Conservation (phyloP, 2,329 filamentous ascomycete genomes). For the Colletotrichum sp. region DNA sequence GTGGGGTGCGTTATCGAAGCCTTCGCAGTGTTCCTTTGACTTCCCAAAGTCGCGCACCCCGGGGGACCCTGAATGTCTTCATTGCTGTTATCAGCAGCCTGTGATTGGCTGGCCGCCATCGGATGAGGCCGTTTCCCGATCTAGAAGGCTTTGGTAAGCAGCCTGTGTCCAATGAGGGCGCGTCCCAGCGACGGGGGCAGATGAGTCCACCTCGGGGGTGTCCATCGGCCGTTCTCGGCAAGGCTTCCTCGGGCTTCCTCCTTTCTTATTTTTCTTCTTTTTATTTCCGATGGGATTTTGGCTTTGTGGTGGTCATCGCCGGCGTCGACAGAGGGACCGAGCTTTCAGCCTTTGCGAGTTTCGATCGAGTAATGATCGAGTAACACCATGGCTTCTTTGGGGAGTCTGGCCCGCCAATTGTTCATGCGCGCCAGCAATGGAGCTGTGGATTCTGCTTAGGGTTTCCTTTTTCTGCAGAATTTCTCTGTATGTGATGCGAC, state of each 20-base stretch:
- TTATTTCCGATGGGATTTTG: neutral
- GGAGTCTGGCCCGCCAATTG: neutral
- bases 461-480: neutral
- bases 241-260: neutral
- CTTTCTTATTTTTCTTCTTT: neutral
- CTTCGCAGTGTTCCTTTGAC: neutral
- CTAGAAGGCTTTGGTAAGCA: neutral
- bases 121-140: slow-evolving; percentile 18
- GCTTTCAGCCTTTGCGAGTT: slow-evolving; percentile 31
- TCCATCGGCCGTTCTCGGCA: slow-evolving; percentile 10
- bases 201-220: neutral
- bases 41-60: neutral
- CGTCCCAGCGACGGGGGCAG: neutral
- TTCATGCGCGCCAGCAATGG: neutral
- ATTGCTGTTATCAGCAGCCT: slow-evolving; percentile 6
- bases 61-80: slow-evolving; percentile 15
- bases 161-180: neutral
- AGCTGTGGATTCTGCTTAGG: neutral
- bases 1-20: slow-evolving; percentile 14
- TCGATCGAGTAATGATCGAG: slow-evolving; percentile 53
- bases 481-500: neutral
- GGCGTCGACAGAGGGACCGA: neutral
- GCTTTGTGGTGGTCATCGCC: neutral
- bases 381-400: slow-evolving; percentile 30
- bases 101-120: slow-evolving; percentile 8